Percentiles rank a stretch among this genome's conserved stretches.
phyloP scores from a whole-genome alignment of 169 alveolate genomes.

The Plasmodium malariae region DNA sequence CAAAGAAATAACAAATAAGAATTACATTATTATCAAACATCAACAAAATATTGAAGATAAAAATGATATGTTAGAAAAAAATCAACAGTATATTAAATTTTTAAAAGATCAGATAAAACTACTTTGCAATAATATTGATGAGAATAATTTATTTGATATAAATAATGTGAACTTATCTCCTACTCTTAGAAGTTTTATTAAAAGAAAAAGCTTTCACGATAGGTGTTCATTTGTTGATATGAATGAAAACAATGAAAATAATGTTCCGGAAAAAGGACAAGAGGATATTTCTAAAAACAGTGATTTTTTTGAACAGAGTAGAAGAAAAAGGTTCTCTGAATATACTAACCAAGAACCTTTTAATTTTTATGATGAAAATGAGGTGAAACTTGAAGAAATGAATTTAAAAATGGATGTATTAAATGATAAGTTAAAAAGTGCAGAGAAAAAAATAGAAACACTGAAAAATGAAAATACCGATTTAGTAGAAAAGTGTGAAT shows the following conservation, averaged over 20 bases:
- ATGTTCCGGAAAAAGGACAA: neutral
- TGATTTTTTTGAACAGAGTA: conserved; percentile 14
- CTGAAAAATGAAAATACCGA: conserved; percentile 57
- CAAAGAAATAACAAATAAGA: conserved; percentile 62
- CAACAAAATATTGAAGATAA: conserved; percentile 68
- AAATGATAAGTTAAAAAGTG: conserved; percentile 39
- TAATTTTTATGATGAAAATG: conserved; percentile 74
- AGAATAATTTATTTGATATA: conserved; percentile 52
- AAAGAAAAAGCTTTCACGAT: conserved; percentile 38
- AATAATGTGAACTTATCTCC: conserved; percentile 66
- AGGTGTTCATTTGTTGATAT: neutral
- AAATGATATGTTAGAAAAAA: conserved; percentile 59
- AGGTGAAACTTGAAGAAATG: conserved; percentile 73
- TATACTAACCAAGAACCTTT: conserved; percentile 7
- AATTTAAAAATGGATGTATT: conserved; percentile 56
- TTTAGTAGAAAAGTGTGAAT: conserved; percentile 64
- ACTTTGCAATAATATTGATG: conserved; percentile 67
- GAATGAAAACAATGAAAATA: conserved; percentile 9
- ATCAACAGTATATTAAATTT: conserved; percentile 38
- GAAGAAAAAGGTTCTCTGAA: conserved; percentile 30
- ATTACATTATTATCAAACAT: conserved; percentile 42
- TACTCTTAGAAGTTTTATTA: conserved; percentile 60
- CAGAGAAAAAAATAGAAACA: conserved; percentile 19
- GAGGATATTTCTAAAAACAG: neutral
- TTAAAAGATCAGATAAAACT: conserved; percentile 67